These are phyloP conservation scores for Plasmodium knowlesi DNA, from an alignment of 169 alveolate species.

Conservation along the genomic window DNA sequence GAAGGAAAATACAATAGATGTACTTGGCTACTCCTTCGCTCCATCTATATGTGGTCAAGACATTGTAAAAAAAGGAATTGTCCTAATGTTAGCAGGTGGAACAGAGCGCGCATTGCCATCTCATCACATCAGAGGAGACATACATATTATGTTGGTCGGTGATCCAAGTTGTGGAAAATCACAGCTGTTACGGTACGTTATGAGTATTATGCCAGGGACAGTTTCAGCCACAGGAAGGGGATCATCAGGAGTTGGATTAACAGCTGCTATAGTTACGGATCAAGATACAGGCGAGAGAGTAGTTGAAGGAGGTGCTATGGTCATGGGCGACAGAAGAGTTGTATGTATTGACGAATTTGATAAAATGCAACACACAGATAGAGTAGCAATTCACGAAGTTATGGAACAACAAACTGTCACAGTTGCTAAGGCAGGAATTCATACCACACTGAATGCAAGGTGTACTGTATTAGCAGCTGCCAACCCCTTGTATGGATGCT, in stretches of 20 bases:
- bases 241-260: slow-evolving; percentile 99
- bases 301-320: slow-evolving; percentile 99
- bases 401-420: slow-evolving; percentile 99
- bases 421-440: slow-evolving; percentile 99
- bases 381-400: slow-evolving; percentile 99
- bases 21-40: slow-evolving; percentile 95
- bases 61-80: slow-evolving; percentile 93
- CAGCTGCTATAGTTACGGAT: slow-evolving; percentile 98
- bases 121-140: slow-evolving; percentile 98
- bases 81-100: slow-evolving; percentile 96
- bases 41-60: slow-evolving; percentile 98
- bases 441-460: slow-evolving; percentile 97
- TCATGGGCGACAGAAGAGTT: slow-evolving; percentile 97
- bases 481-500: slow-evolving; percentile 98
- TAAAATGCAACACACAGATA: slow-evolving; percentile 97
- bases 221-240: slow-evolving; percentile 99
- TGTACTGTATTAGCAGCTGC: slow-evolving; percentile 99
- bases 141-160: slow-evolving; percentile 97
- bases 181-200: slow-evolving; percentile 95
- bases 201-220: slow-evolving; percentile 95
- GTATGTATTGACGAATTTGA: slow-evolving; percentile 99
- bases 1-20: slow-evolving; percentile 89
- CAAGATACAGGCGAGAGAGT: slow-evolving; percentile 95
- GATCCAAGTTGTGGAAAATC: slow-evolving; percentile 99
- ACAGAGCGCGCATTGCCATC: slow-evolving; percentile 88